Conservation (phyloP, 441 rosid genomes). For the Metrosideros polymorpha region DNA sequence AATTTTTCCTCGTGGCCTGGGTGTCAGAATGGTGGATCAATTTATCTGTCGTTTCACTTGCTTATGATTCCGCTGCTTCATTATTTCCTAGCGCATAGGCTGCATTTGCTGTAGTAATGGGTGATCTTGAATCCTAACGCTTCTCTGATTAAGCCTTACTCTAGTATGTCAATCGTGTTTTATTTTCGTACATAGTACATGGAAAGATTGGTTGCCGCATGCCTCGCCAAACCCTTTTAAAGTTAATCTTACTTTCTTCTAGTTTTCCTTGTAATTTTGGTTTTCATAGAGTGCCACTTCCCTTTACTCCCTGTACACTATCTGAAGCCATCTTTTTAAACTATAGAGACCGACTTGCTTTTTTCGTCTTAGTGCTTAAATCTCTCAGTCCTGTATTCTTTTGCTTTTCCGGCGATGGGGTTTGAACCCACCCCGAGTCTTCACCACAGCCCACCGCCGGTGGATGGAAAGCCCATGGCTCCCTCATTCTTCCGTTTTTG, state of each 20-base stretch:
- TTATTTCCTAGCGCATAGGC: not conserved
- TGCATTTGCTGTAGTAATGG: not conserved
- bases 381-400: not conserved
- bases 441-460: not conserved
- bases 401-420: not conserved
- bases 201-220: not conserved
- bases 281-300: not conserved
- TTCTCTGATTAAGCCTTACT: not conserved
- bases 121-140: not conserved
- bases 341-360: not conserved
- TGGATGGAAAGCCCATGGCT: not conserved
- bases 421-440: not conserved
- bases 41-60: not conserved
- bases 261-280: not conserved
- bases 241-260: not conserved
- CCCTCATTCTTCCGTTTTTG: not conserved
- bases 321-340: not conserved
- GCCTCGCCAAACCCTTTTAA: not conserved
- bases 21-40: not conserved
- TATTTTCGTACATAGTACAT: not conserved
- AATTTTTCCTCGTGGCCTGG: not conserved
- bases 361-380: not conserved
- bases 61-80: not conserved
- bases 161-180: not conserved
- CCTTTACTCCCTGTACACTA: not conserved